Evolutionary conservation across 2,329 filamentous ascomycete species (phyloP).

Genomic region (Paecilomyces fulvus): DNA sequence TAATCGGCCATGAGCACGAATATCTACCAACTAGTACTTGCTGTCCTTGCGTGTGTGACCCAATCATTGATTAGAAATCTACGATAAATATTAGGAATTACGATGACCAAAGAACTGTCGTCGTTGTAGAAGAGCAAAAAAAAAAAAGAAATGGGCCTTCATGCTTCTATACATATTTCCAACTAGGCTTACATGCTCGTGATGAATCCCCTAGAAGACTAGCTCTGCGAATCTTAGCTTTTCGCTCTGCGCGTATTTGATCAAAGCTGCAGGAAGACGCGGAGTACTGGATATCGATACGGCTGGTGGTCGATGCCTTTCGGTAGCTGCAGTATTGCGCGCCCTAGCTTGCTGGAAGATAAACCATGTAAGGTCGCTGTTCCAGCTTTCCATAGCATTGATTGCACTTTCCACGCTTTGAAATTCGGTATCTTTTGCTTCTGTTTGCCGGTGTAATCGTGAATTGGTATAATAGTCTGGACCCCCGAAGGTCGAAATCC

Average conservation of each 20-base stretch:
- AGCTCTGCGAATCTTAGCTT: neutral
- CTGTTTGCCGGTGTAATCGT: neutral
- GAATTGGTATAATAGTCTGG: conserved; percentile 23
- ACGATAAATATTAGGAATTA: too few relatives aligned
- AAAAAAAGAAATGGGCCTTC: too few relatives aligned
- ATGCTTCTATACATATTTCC: neutral
- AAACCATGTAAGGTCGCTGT: conserved; percentile 34
- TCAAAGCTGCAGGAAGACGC: neutral
- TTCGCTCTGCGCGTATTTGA: neutral
- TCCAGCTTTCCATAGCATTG: conserved; percentile 34
- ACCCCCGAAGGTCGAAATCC: conserved; percentile 28
- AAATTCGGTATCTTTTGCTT: conserved; percentile 10
- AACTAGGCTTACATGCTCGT: neutral
- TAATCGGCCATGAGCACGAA: too few relatives aligned
- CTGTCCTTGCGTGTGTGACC: too few relatives aligned
- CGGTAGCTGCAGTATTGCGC: neutral
- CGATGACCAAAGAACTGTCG: too few relatives aligned
- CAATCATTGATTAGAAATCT: too few relatives aligned
- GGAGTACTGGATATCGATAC: neutral
- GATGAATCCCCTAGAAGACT: neutral
- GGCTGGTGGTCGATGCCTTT: neutral
- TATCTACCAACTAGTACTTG: too few relatives aligned
- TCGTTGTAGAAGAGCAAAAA: too few relatives aligned
- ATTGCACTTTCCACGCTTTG: conserved; percentile 22
- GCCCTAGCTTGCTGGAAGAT: conserved; percentile 21